A percentile compares a stretch with the other conserved stretches of the same genome.
Evolutionary conservation across 768 basidiomycete genomes (phyloP).

Genomic region (Russula sp.): DNA sequence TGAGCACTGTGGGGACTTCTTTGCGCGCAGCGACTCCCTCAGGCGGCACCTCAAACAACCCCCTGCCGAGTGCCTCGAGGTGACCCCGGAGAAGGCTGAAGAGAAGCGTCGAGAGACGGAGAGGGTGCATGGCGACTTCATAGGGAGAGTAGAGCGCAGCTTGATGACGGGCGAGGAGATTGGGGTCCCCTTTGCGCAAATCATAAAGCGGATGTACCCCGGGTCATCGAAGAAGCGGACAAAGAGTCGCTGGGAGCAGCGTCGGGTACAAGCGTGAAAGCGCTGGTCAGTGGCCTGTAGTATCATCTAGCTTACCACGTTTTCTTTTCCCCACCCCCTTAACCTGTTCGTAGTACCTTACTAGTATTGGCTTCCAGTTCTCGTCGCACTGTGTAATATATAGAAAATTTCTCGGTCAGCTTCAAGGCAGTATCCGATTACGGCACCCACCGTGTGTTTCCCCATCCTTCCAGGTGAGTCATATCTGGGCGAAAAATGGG

Average conservation of each 20-base stretch:
- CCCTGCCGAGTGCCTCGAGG: background rate
- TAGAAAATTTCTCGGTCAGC: background rate
- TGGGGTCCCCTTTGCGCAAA: background rate
- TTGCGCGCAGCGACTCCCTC: constrained; percentile 1
- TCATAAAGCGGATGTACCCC: background rate
- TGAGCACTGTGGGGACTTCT: constrained; percentile 7
- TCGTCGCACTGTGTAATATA: background rate
- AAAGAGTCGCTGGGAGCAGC: background rate
- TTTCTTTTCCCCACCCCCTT: background rate
- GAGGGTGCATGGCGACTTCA: background rate
- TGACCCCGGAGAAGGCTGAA: background rate
- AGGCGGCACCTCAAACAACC: background rate
- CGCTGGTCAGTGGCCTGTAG: no score
- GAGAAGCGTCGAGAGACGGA: background rate
- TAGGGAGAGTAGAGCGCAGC: background rate
- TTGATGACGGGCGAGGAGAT: background rate
- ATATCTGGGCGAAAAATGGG: no score
- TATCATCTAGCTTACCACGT: background rate
- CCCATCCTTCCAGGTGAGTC: background rate
- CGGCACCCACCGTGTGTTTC: background rate
- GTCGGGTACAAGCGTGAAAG: background rate
- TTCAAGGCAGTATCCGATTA: background rate
- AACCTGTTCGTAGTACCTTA: background rate
- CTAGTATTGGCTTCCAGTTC: background rate
- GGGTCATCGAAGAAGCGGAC: background rate